phyloP scores from a whole-genome alignment of 2,329 filamentous ascomycete genomes.

The Pezicula rhizophila region DNA sequence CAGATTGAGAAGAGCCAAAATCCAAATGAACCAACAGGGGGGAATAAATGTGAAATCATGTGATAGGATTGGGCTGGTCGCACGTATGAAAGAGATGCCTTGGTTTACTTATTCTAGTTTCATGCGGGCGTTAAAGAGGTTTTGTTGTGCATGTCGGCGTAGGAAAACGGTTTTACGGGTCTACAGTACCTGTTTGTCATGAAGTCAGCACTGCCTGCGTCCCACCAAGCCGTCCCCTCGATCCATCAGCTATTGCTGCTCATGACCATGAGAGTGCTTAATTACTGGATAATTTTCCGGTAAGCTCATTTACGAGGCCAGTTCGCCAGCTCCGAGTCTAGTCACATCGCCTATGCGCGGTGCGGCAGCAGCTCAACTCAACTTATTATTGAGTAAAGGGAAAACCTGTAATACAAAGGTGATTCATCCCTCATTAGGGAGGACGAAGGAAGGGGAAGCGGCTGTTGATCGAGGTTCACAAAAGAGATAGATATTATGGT shows the following conservation, averaged over 20 bases:
- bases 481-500: too few species aligned
- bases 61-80: slow-evolving; percentile 34
- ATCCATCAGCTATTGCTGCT: not conserved
- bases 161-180: not conserved
- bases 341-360: too few species aligned
- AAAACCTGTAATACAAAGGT: not conserved
- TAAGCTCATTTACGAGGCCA: too few species aligned
- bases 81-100: not conserved
- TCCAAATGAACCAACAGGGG: slow-evolving; percentile 73
- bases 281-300: too few species aligned
- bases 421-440: not conserved
- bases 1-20: slow-evolving; percentile 95
- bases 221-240: not conserved
- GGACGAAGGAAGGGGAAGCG: too few species aligned
- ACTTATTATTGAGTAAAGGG: too few species aligned
- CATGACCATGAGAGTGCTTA: too few species aligned
- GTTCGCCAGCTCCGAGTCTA: too few species aligned
- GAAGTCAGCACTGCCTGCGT: not conserved
- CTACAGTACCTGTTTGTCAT: not conserved
- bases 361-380: too few species aligned
- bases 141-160: not conserved
- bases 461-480: too few species aligned
- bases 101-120: not conserved
- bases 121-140: slow-evolving; percentile 3
- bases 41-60: slow-evolving; percentile 82